phyloP scores from a whole-genome alignment of 495 filamentous ascomycete species.

The Aspergillus indologenus region DNA sequence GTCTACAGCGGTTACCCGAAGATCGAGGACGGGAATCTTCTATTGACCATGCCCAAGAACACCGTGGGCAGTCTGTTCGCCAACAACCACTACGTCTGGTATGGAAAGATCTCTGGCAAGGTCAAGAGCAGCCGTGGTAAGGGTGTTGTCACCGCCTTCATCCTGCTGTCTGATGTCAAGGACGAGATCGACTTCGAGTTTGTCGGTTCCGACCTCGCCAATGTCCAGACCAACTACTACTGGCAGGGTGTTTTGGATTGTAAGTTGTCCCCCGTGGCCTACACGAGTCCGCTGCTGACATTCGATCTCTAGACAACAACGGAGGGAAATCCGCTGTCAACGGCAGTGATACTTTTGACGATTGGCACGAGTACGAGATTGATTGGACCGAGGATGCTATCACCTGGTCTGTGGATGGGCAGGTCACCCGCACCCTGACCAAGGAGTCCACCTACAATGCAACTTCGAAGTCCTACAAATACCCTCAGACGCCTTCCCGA shows the following conservation, averaged over 20 bases:
- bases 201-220: slow-evolving; percentile 73
- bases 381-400: slow-evolving; percentile 86
- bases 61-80: slow-evolving; percentile 82
- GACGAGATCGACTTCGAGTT: slow-evolving; percentile 98
- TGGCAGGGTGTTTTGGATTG: slow-evolving; percentile 92
- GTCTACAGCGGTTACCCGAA: slow-evolving; percentile 76
- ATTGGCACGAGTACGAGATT: slow-evolving; percentile 89
- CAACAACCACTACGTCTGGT: slow-evolving; percentile 92
- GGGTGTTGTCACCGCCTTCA: slow-evolving; percentile 95
- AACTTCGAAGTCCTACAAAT: slow-evolving; percentile 78
- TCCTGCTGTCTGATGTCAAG: slow-evolving; percentile 89
- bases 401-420: slow-evolving; percentile 81
- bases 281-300: background rate
- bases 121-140: slow-evolving; percentile 81
- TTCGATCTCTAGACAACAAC: slow-evolving; percentile 59
- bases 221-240: slow-evolving; percentile 93
- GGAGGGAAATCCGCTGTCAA: slow-evolving; percentile 62
- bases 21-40: slow-evolving; percentile 53
- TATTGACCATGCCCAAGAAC: slow-evolving; percentile 86
- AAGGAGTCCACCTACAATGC: slow-evolving; percentile 79
- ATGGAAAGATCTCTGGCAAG: slow-evolving; percentile 82
- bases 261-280: slow-evolving; percentile 49
- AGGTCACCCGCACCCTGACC: slow-evolving; percentile 67
- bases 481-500: slow-evolving; percentile 89
- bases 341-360: slow-evolving; percentile 65